These are phyloP conservation scores for Coemansia sp. DNA, from an alignment of 192 early-diverging fungal genomes.

Conservation along the genomic window DNA sequence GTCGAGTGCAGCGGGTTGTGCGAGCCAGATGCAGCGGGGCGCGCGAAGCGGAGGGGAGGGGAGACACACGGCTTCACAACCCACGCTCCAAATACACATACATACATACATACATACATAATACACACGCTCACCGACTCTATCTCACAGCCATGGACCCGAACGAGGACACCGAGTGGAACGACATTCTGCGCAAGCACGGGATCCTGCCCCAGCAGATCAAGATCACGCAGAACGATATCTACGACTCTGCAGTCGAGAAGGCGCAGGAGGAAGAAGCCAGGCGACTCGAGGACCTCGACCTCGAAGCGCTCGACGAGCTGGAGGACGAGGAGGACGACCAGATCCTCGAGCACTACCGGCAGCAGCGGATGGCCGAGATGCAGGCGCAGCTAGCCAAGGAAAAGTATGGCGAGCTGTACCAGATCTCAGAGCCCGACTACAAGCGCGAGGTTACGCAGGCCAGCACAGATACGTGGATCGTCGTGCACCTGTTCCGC, in stretches of 20 bases:
- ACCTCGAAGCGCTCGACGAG: constrained; percentile 84
- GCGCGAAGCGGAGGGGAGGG: too few relatives aligned
- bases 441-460: constrained; percentile 87
- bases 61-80: too few relatives aligned
- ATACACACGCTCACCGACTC: too few relatives aligned
- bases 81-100: too few relatives aligned
- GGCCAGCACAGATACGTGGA: constrained; percentile 72
- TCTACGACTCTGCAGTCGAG: constrained; percentile 48
- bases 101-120: too few relatives aligned
- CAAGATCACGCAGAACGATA: constrained; percentile 53
- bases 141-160: constrained; percentile 51
- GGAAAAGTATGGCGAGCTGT: constrained; percentile 82
- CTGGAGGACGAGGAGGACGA: constrained; percentile 93
- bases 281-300: constrained; percentile 69
- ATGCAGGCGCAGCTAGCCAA: constrained; percentile 66
- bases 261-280: constrained; percentile 55
- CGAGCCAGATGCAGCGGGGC: too few relatives aligned
- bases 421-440: constrained; percentile 90
- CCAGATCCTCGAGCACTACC: constrained; percentile 72
- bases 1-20: too few relatives aligned
- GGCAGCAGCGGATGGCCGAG: constrained; percentile 79
- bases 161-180: constrained; percentile 78
- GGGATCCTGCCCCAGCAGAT: constrained; percentile 84
- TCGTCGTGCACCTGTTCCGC: constrained; percentile 56
- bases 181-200: constrained; percentile 88